Conservation (phyloP, 2,329 filamentous ascomycete genomes). For the Metarhizium brunneum region DNA sequence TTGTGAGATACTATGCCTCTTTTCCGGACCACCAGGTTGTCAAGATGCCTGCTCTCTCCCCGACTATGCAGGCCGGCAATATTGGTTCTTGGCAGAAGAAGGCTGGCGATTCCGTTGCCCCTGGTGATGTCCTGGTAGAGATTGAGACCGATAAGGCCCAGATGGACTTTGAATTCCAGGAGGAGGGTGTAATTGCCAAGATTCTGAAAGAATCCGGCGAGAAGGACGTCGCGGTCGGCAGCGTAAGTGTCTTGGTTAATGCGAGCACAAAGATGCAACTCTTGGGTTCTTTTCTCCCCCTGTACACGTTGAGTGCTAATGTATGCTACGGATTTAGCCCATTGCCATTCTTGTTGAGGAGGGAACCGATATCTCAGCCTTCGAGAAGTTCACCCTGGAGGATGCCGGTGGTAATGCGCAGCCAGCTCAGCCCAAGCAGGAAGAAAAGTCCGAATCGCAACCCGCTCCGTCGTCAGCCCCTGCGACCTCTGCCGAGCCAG, state of each 20-base stretch:
- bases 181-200: conserved; percentile 93
- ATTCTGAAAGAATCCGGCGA: conserved; percentile 84
- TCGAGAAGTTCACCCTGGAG: conserved; percentile 77
- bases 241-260: conserved; percentile 52
- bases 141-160: conserved; percentile 99
- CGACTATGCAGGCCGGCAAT: conserved; percentile 94
- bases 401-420: conserved; percentile 80
- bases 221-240: conserved; percentile 91
- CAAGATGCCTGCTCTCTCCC: conserved; percentile 96
- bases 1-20: conserved; percentile 63
- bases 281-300: neutral
- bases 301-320: conserved; percentile 7
- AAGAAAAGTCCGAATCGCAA: conserved; percentile 55
- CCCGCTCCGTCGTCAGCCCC: conserved; percentile 39
- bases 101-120: conserved; percentile 73
- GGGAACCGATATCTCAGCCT: conserved; percentile 75
- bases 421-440: conserved; percentile 54
- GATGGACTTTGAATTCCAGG: conserved; percentile 99
- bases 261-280: neutral
- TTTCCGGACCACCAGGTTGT: conserved; percentile 92
- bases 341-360: conserved; percentile 95
- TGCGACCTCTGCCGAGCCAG: conserved; percentile 40
- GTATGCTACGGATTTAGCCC: conserved; percentile 47
- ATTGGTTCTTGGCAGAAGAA: conserved; percentile 99
- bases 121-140: conserved; percentile 93